These are phyloP conservation scores for Starmerella roubikii DNA, from an alignment of 805 yeast species.

Conservation along the genomic window DNA sequence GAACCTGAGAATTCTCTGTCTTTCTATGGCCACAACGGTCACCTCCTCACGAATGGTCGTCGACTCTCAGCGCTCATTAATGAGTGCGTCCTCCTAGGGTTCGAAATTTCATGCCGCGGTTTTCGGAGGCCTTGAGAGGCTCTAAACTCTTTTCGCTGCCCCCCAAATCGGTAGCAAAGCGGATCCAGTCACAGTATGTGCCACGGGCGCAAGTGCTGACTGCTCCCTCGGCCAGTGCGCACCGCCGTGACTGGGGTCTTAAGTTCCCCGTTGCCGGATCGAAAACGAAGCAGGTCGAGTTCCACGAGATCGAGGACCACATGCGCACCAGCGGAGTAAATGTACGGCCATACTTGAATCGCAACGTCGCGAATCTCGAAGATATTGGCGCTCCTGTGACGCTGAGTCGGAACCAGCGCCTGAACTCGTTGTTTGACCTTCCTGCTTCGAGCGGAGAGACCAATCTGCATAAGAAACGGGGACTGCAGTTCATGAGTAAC, in stretches of 20 bases:
- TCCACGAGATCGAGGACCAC: slow-evolving; percentile 21
- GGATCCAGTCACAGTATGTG: slow-evolving; percentile 12
- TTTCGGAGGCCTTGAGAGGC: slow-evolving; percentile 19
- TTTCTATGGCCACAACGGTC: too few relatives aligned
- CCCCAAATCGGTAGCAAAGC: slow-evolving; percentile 12
- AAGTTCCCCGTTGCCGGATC: slow-evolving; percentile 22
- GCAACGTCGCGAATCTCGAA: slow-evolving; percentile 22
- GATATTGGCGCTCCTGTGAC: slow-evolving; percentile 22
- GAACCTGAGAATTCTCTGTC: too few relatives aligned
- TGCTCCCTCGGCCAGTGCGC: slow-evolving; percentile 25
- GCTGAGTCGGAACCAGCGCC: slow-evolving; percentile 12
- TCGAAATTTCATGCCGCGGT: slow-evolving; percentile 5
- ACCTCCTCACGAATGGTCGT: too few relatives aligned
- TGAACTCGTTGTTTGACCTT: slow-evolving; percentile 13
- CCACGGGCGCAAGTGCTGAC: slow-evolving; percentile 24
- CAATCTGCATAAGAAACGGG: slow-evolving; percentile 9
- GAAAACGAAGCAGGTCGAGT: slow-evolving; percentile 19
- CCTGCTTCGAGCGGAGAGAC: slow-evolving; percentile 4
- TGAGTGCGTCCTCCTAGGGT: neutral
- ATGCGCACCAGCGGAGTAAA: slow-evolving; percentile 23
- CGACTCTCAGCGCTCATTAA: neutral
- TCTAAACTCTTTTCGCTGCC: slow-evolving; percentile 22
- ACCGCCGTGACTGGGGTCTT: slow-evolving; percentile 29
- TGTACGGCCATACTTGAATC: slow-evolving; percentile 19
- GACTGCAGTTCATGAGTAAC: slow-evolving; percentile 14